Conservation (phyloP, 1,139 yeast genomes). For the Saccharomyces hybrid region DNA sequence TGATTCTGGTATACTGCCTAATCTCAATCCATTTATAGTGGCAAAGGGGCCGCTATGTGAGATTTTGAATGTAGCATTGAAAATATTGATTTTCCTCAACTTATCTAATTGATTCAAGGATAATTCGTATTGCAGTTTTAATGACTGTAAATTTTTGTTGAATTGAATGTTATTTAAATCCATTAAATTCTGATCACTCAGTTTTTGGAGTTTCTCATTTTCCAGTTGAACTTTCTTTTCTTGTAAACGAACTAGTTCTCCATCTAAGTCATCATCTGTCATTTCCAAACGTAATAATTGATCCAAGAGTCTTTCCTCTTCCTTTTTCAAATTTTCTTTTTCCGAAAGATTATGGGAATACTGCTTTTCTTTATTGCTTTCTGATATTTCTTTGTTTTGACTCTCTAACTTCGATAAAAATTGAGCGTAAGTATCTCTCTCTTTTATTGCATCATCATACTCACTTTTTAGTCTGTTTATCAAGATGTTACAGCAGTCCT, state of each 20-base stretch:
- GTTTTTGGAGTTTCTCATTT: conserved; percentile 36
- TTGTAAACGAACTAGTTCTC: conserved; percentile 28
- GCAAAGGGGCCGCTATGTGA: conserved; percentile 81
- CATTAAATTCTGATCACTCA: conserved; percentile 43
- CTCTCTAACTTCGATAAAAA: conserved; percentile 64
- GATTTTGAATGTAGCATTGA: conserved; percentile 72
- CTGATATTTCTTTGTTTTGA: conserved; percentile 41
- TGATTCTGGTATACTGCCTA: conserved; percentile 56
- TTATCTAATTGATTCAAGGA: conserved; percentile 60
- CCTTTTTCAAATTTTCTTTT: conserved; percentile 35
- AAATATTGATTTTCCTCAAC: conserved; percentile 69
- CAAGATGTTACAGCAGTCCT: conserved; percentile 69
- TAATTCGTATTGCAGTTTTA: conserved; percentile 54
- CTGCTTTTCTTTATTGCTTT: conserved; percentile 1
- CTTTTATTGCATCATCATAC: conserved; percentile 67
- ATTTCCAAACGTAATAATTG: conserved; percentile 31
- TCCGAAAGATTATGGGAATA: conserved; percentile 16
- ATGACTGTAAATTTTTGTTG: conserved; percentile 48
- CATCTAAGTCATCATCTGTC: conserved; percentile 35
- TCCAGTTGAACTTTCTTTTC: conserved; percentile 36
- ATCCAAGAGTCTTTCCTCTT: conserved; percentile 33
- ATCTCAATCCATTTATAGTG: conserved; percentile 74
- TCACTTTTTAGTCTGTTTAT: conserved; percentile 61
- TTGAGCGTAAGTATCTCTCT: conserved; percentile 69
- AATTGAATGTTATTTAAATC: conserved; percentile 45